Evolutionary conservation across 768 basidiomycete species (phyloP).

Genomic region (Favolaschia claudopus): DNA sequence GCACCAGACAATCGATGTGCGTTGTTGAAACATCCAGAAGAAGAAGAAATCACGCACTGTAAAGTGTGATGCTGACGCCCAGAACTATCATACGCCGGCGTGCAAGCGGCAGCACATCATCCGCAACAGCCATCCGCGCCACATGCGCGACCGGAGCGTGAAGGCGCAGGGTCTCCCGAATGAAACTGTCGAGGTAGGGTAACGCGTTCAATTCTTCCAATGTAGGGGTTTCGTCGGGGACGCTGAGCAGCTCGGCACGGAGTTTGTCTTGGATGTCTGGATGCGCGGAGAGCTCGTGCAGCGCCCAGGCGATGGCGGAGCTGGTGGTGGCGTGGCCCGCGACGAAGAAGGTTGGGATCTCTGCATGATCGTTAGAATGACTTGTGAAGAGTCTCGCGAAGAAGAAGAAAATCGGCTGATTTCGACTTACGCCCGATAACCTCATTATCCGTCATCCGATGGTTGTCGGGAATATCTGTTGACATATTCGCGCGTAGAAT

Average conservation of each 20-base stretch:
- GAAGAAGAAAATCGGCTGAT: too few relatives aligned
- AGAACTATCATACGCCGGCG: constrained; percentile 28
- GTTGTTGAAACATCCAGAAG: background rate
- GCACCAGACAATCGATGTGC: too few relatives aligned
- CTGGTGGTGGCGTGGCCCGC: constrained; percentile 21
- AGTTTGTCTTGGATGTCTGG: constrained; percentile 50
- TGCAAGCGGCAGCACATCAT: constrained; percentile 37
- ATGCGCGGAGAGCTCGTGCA: constrained; percentile 47
- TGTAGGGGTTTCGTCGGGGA: constrained; percentile 42
- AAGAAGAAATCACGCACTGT: background rate
- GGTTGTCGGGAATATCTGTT: constrained; percentile 49
- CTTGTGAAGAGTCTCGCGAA: too few relatives aligned
- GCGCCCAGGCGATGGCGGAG: constrained; percentile 45
- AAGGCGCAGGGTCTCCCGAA: constrained; percentile 9
- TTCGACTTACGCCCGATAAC: constrained; percentile 53
- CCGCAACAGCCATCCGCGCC: constrained; percentile 32
- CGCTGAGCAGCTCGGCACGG: constrained; percentile 48
- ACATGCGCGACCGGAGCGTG: constrained; percentile 35
- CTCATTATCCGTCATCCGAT: constrained; percentile 54
- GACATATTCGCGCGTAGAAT: constrained; percentile 60
- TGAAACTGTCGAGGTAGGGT: constrained; percentile 11
- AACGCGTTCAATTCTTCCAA: constrained; percentile 50
- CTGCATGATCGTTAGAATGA: constrained; percentile 27
- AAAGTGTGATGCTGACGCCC: constrained; percentile 31
- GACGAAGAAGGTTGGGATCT: constrained; percentile 14